These are phyloP conservation scores for Alternaria gaisen DNA, from an alignment of 2,329 filamentous ascomycete species.

Conservation along the genomic window DNA sequence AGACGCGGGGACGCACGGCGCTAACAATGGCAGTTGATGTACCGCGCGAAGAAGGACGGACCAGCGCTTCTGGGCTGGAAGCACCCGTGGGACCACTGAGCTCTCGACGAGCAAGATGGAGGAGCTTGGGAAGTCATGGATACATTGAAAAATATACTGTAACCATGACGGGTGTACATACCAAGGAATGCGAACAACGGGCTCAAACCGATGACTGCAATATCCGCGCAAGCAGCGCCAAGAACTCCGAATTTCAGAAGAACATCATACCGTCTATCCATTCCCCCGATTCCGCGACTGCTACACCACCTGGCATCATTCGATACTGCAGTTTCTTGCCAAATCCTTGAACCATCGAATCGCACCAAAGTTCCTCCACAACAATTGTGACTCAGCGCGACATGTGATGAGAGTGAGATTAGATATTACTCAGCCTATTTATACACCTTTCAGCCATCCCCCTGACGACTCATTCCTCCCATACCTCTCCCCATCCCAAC, in stretches of 20 bases:
- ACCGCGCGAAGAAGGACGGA: slow-evolving; percentile 96
- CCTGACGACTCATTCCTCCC: neutral
- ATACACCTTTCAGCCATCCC: neutral
- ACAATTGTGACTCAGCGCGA: neutral
- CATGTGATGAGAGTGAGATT: neutral
- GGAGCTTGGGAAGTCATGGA: neutral
- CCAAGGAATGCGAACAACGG: neutral
- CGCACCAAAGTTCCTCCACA: neutral
- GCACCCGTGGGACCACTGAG: slow-evolving; percentile 67
- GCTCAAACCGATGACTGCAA: neutral
- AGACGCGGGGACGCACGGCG: neutral
- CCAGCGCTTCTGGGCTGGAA: slow-evolving; percentile 89
- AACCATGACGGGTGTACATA: neutral
- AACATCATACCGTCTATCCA: neutral
- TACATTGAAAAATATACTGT: neutral
- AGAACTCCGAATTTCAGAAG: neutral
- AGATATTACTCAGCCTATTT: neutral
- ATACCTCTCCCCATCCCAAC: neutral
- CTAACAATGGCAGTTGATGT: slow-evolving; percentile 76
- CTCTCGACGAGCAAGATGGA: neutral
- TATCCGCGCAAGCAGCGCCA: slow-evolving; percentile 7
- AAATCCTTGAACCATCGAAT: neutral
- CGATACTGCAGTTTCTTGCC: neutral
- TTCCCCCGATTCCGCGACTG: neutral
- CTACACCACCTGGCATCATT: neutral